Base-by-base conservation (phyloP, 192 early-diverging fungal genomes). In the Fimicolochytrium jonesii region DNA sequence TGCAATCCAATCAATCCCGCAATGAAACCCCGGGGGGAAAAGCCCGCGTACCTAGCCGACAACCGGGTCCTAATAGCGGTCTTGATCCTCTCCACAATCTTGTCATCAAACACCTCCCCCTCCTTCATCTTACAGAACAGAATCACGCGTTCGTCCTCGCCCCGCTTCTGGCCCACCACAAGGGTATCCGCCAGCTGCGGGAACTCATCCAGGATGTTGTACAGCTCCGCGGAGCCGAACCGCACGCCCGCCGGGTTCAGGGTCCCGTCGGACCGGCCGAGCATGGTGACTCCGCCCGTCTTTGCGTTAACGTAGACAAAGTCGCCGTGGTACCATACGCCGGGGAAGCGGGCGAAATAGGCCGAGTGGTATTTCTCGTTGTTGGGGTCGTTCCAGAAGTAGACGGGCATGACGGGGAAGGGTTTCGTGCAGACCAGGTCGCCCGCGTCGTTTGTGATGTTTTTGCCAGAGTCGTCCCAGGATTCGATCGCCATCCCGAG, bases 371-470 rank as follows among this genome's bases (percentile, higher is more conserved):
- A 99, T 70, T 92, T 91, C 61, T 80, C 73, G 13, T 72, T 77
- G 1, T 75, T 64, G 15, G 74, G 70, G 68, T 98, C 94, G 52
- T 88, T 84, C 87, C 90, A 99, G 76, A 99, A 94, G 60, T 78
- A 88, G 1, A 95, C 91, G 30, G 96, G 96, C 96, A 97, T 97
- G 70, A 90, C 91, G 4, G 96, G 96, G 82, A 99, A 99, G 5
- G 93, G 89, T 59, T 81, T 81, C 0, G 86, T 88, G 74, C 96
- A 99, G 3, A 96, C 90, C 65, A 99, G 60, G 63, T 99, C 96
- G 3, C 90, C 96, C 10, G 90, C 81, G 48, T 88, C 67, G 22
- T 82, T 88, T 34, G 76, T 72, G 17, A 91, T 82, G 3, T 89
- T 75, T 33, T 67, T 39, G 76, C 81, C 37, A 35, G 72, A 72